Conservation (phyloP, 805 yeast species). For the Candida nitratophila region DNA sequence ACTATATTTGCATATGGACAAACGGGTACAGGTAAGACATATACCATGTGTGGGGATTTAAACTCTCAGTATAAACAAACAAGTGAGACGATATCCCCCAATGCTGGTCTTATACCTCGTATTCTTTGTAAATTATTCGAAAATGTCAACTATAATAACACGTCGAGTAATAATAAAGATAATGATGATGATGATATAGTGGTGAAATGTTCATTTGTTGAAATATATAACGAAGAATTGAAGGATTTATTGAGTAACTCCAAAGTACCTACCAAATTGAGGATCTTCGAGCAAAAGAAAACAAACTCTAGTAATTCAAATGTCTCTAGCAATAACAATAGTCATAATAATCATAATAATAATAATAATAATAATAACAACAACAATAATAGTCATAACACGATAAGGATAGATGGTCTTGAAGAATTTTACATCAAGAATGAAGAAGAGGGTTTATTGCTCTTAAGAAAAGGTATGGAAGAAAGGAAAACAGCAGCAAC, state of each 20-base stretch:
- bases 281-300: slow-evolving; percentile 31
- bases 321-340: too few relatives aligned
- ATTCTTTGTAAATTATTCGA: slow-evolving; percentile 36
- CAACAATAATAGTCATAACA: slow-evolving; percentile 6
- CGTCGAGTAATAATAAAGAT: not conserved
- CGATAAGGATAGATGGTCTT: slow-evolving; percentile 54
- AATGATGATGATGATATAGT: slow-evolving; percentile 27
- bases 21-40: slow-evolving; percentile 56
- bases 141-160: slow-evolving; percentile 1
- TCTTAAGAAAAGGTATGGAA: slow-evolving; percentile 50
- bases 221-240: slow-evolving; percentile 38
- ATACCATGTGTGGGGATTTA: slow-evolving; percentile 50
- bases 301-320: not conserved
- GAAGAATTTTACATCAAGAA: slow-evolving; percentile 51
- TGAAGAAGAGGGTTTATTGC: slow-evolving; percentile 48
- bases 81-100: slow-evolving; percentile 16
- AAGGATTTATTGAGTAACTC: slow-evolving; percentile 38
- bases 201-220: slow-evolving; percentile 47
- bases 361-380: not conserved
- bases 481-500: slow-evolving; percentile 65
- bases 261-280: slow-evolving; percentile 21
- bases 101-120: slow-evolving; percentile 47
- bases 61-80: not conserved
- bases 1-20: slow-evolving; percentile 56
- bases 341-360: too few relatives aligned